phyloP scores from a whole-genome alignment of 805 yeast genomes.

The Starmerella apis region DNA sequence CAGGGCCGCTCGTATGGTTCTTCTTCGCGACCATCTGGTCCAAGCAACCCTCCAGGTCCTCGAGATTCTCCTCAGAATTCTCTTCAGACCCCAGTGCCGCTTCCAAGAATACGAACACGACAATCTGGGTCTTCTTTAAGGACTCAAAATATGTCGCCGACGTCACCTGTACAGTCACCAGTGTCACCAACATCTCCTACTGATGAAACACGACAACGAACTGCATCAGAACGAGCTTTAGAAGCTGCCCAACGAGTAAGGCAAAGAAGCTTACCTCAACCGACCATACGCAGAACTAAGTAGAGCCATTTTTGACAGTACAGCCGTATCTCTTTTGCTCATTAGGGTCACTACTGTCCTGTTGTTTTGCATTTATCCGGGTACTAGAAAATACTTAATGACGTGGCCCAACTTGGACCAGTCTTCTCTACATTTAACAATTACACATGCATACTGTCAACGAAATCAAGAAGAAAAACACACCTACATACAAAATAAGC shows the following conservation, averaged over 20 bases:
- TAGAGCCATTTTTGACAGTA: too few species aligned
- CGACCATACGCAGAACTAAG: neutral
- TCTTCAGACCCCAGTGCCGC: neutral
- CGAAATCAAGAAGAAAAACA: neutral
- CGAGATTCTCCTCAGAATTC: neutral
- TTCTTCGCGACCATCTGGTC: neutral
- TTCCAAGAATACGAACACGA: neutral
- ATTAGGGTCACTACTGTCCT: too few species aligned
- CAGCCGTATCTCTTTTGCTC: too few species aligned
- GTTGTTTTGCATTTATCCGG: too few species aligned
- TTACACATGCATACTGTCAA: too few species aligned
- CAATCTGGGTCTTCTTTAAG: constrained; percentile 6
- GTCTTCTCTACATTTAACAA: neutral
- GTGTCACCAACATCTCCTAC: constrained; percentile 9
- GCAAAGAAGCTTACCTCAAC: constrained; percentile 5
- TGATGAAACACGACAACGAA: constrained; percentile 5
- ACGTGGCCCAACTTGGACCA: too few species aligned
- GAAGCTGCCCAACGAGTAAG: constrained; percentile 19
- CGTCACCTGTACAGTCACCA: neutral
- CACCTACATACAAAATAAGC: too few species aligned
- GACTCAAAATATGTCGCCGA: neutral
- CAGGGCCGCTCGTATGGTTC: neutral
- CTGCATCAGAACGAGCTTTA: constrained; percentile 19
- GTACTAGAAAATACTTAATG: too few species aligned
- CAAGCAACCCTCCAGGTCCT: neutral